A percentile compares a stretch with the other conserved stretches of the same genome.
phyloP scores from a whole-genome alignment of 2,329 filamentous ascomycete genomes.

The Phyllosticta citribraziliensis region DNA sequence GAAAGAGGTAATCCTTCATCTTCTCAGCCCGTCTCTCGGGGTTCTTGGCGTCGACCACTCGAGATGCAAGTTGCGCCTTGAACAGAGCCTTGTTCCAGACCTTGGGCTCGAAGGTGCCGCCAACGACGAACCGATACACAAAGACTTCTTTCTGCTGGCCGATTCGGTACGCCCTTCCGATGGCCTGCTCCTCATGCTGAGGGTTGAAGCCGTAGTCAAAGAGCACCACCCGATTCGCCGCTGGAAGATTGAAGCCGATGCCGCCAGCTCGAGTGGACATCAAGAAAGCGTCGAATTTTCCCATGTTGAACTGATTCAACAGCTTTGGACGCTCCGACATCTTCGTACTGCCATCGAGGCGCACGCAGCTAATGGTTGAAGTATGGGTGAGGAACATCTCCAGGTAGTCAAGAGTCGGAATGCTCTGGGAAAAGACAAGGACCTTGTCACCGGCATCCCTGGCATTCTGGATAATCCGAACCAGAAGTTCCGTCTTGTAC shows the following conservation, averaged over 20 bases:
- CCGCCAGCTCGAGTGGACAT: constrained; percentile 80
- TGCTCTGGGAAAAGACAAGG: constrained; percentile 68
- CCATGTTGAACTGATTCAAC: constrained; percentile 61
- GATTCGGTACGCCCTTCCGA: constrained; percentile 77
- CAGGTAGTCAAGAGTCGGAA: constrained; percentile 61
- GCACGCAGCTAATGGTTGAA: constrained; percentile 32
- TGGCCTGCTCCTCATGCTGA: constrained; percentile 71
- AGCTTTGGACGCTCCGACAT: constrained; percentile 39
- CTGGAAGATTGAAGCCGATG: constrained; percentile 71
- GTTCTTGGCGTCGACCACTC: constrained; percentile 78
- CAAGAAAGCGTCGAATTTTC: constrained; percentile 51
- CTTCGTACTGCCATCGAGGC: constrained; percentile 59
- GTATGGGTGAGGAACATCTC: constrained; percentile 42
- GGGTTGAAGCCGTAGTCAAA: constrained; percentile 80
- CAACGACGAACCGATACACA: constrained; percentile 72
- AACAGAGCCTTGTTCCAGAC: constrained; percentile 67
- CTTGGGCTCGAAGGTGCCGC: constrained; percentile 68
- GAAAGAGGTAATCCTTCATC: constrained; percentile 46
- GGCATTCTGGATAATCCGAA: constrained; percentile 59
- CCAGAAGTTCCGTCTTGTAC: constrained; percentile 58
- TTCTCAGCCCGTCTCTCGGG: constrained; percentile 54
- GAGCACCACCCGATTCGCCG: constrained; percentile 77
- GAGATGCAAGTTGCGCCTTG: constrained; percentile 69
- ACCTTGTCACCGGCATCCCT: constrained; percentile 58
- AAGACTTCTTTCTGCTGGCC: constrained; percentile 72